Conservation (phyloP, 2,329 filamentous ascomycete species). For the Hypoxylon sp. region DNA sequence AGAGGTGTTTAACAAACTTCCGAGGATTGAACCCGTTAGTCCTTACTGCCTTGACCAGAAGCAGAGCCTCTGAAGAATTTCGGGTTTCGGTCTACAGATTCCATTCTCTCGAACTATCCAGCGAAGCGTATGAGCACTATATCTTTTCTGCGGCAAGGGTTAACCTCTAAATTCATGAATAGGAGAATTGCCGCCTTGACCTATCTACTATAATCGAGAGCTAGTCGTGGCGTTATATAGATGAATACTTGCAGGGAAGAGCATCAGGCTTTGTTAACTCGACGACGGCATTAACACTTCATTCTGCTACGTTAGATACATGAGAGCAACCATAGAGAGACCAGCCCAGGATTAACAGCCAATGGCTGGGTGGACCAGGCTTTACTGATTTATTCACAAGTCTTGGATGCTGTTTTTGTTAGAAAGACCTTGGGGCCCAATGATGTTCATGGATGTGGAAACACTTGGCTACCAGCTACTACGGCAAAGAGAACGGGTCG, state of each 20-base stretch:
- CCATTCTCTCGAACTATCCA: not conserved
- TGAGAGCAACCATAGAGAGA: too few species aligned
- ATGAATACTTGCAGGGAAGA: not conserved
- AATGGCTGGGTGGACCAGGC: too few species aligned
- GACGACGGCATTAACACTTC: not conserved
- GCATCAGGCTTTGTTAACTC: not conserved
- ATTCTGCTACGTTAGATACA: not conserved
- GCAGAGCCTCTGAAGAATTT: not conserved
- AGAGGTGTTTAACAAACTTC: too few species aligned
- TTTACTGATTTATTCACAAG: too few species aligned
- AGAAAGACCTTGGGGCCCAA: not conserved
- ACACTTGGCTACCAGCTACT: not conserved
- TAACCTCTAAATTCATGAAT: not conserved
- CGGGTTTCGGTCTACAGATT: not conserved
- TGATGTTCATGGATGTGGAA: not conserved
- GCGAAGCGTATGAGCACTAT: not conserved
- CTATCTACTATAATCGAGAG: not conserved
- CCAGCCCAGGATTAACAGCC: too few species aligned
- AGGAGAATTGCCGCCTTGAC: not conserved
- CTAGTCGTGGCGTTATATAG: not conserved
- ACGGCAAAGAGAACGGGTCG: too few species aligned
- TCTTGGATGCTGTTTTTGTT: too few species aligned
- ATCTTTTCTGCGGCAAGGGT: not conserved
- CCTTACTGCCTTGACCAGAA: not conserved
- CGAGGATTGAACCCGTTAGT: not conserved